Conservation (phyloP, 2,329 filamentous ascomycete genomes). For the Triangularia setosa region DNA sequence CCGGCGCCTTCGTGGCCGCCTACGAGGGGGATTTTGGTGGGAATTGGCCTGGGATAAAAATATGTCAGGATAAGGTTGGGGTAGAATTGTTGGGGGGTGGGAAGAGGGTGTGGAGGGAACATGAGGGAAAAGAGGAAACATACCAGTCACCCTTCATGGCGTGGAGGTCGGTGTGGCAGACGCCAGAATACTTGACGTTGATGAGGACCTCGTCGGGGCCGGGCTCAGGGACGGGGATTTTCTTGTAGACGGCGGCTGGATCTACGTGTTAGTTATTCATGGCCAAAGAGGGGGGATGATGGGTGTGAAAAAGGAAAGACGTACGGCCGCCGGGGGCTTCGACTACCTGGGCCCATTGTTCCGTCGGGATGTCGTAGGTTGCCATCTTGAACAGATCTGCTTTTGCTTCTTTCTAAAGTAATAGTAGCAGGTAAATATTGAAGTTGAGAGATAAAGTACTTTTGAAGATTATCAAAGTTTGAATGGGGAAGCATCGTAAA, state of each 20-base stretch:
- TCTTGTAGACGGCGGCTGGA: constrained; percentile 65
- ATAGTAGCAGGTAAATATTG: constrained; percentile 1
- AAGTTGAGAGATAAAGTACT: background rate
- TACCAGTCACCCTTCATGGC: constrained; percentile 83
- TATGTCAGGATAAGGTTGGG: no score
- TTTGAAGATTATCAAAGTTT: background rate
- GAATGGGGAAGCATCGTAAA: background rate
- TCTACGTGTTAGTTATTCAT: background rate
- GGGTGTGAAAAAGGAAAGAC: constrained; percentile 41
- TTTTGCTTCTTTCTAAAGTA: constrained; percentile 4
- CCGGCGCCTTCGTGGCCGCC: constrained; percentile 80
- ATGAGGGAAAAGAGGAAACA: background rate
- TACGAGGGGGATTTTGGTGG: constrained; percentile 78
- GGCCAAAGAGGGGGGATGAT: constrained; percentile 13
- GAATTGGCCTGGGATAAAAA: constrained; percentile 58
- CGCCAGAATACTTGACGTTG: constrained; percentile 85
- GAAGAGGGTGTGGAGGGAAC: background rate
- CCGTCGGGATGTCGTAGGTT: constrained; percentile 60
- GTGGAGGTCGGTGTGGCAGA: constrained; percentile 81
- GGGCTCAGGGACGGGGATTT: constrained; percentile 76
- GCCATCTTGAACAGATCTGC: constrained; percentile 35
- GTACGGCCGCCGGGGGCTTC: constrained; percentile 72
- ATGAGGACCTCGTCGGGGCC: constrained; percentile 87
- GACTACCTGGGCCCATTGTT: constrained; percentile 89
- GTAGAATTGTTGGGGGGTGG: no score